Percentiles rank a stretch among this genome's conserved stretches.
phyloP scores from a whole-genome alignment of 2,329 filamentous ascomycete species.

The Ramichloridium luteum region DNA sequence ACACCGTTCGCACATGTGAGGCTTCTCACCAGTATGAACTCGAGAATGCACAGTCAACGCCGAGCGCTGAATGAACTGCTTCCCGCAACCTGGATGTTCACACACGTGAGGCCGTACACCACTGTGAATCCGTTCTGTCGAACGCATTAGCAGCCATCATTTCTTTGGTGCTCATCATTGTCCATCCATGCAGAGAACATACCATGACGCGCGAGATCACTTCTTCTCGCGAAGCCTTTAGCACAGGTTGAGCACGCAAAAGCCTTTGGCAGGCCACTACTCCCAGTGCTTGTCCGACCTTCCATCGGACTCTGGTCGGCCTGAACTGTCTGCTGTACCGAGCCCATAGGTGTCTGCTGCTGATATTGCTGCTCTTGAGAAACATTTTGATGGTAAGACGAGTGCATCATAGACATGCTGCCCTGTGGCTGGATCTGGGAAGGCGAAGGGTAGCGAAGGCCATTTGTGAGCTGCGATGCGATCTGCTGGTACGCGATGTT shows the following conservation, averaged over 20 bases:
- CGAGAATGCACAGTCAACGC: constrained; percentile 90
- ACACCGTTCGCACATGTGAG: constrained; percentile 92
- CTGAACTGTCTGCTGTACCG: constrained; percentile 21
- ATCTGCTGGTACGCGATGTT: constrained; percentile 36
- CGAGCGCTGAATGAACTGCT: constrained; percentile 94
- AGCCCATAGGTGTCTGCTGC: constrained; percentile 23
- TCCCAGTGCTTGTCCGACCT: constrained; percentile 28
- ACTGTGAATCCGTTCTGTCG: constrained; percentile 81
- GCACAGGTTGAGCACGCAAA: constrained; percentile 82
- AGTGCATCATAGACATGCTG: constrained; percentile 43
- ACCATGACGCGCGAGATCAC: constrained; percentile 92
- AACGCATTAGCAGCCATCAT: too few species aligned
- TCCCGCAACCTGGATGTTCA: constrained; percentile 77
- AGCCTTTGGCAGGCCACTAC: constrained; percentile 51
- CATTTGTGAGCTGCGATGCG: constrained; percentile 37
- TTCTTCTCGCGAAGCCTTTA: constrained; percentile 85
- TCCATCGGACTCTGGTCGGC: constrained; percentile 26
- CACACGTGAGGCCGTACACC: constrained; percentile 85
- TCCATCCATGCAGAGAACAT: too few species aligned
- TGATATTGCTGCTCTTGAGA: constrained; percentile 35
- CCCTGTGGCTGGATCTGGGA: constrained; percentile 35
- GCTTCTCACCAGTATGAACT: constrained; percentile 95
- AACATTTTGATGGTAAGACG: constrained; percentile 40
- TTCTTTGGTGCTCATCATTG: too few species aligned
- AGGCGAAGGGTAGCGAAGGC: constrained; percentile 43